Conservation (phyloP, 345 rosid species). For the Crucihimalaya himalaica region DNA sequence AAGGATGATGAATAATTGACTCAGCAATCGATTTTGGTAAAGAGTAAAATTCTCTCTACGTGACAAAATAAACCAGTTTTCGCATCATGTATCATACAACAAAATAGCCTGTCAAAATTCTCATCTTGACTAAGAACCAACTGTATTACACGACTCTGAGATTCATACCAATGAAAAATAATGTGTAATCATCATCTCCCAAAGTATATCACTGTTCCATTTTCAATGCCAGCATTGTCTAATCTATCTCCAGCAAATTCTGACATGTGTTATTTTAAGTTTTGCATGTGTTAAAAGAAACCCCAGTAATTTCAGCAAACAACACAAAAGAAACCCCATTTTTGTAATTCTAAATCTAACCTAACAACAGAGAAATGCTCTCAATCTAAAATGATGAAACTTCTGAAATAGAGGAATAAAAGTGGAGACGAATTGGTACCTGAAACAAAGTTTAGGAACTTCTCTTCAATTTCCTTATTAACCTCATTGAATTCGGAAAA, state of each 20-base stretch:
- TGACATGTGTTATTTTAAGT: too few species aligned
- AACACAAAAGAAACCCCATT: neutral
- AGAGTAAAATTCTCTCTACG: too few species aligned
- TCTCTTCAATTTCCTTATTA: constrained; percentile 66
- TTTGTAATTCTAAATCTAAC: constrained; percentile 15
- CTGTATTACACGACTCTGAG: too few species aligned
- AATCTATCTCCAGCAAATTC: too few species aligned
- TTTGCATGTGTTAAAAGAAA: too few species aligned
- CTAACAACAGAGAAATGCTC: neutral
- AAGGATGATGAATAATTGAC: neutral
- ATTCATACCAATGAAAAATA: too few species aligned
- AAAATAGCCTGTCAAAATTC: too few species aligned
- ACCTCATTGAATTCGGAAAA: constrained; percentile 58
- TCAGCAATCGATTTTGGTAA: too few species aligned
- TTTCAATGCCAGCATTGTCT: neutral
- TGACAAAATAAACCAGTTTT: too few species aligned
- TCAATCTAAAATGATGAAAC: neutral
- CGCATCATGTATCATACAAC: too few species aligned
- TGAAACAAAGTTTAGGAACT: constrained; percentile 58
- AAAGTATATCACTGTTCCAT: neutral
- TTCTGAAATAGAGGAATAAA: neutral
- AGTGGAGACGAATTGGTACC: constrained; percentile 45
- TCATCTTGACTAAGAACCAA: too few species aligned
- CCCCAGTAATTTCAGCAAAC: neutral
- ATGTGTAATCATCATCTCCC: neutral